Base-by-base conservation (phyloP, 1,139 yeast genomes). In the Hemisphaericaspora subhashii region DNA sequence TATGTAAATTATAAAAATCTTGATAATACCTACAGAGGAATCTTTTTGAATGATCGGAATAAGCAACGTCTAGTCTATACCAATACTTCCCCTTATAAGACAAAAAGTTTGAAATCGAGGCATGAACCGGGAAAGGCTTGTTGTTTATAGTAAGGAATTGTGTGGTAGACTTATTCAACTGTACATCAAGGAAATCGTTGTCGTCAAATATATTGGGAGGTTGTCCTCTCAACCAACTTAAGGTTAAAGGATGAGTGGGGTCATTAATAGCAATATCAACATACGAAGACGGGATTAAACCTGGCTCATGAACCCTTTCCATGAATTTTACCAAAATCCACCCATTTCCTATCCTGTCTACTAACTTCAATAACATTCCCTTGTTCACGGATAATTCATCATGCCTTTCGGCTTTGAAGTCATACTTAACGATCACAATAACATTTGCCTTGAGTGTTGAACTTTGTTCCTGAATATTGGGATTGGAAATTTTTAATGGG, bases 1-100 rank as follows among this genome's bases (percentile, higher is more conserved):
- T 49, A 45, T 66, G 71, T 15, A 66, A 51, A 32, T 63, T 56
- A 50, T 64, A 65, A 37, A 66, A 63, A 40, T 66, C 68, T 47
- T 64, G 68, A 46, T 65, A 66, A 42, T 55, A 71, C 31, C 73
- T 60, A 36, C 71, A 61, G 14, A 68, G 44, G 39, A 57, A 62
- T 31, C 57, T 44, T 25, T 53, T 58, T 24, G 65, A 58, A 28
- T 58, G 55, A 43, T 66, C 63, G 13, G 66, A 57, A 41, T 59
- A 61, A 17, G 52, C 56, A 11, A 70, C 50, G 43, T 71, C 77
- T 23, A 72, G 51, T 32, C 76, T 52, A 51, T 71, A 72, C 75
- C 75, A 70, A 46, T 61, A 66, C 34, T 71, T 48, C 31, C 68
- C 64, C 13, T 67, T 57, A 34, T 43, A 57, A 26, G 64, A 57